Conservation (phyloP, 371 early-diverging fungal genomes). For the Catenaria anguillulae region DNA sequence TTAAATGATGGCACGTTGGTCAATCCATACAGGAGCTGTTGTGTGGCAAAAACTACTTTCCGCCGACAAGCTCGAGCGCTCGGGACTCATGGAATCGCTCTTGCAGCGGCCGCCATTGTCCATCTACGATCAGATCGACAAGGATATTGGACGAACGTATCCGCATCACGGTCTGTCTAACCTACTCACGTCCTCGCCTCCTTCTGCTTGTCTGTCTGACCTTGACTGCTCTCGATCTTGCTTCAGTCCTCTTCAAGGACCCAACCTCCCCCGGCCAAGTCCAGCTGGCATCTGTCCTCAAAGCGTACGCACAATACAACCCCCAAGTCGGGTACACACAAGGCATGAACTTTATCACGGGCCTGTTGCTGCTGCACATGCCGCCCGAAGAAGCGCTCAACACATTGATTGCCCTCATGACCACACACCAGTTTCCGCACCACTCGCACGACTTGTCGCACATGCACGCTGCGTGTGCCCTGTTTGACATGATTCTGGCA, state of each 20-base stretch:
- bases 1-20: too few relatives aligned
- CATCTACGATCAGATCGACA: conserved; percentile 70
- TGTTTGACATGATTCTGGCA: not conserved
- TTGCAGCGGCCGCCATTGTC: conserved; percentile 20
- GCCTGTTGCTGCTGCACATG: conserved; percentile 79
- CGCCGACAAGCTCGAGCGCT: conserved; percentile 26
- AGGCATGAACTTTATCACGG: conserved; percentile 88
- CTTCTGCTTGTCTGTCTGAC: too few relatives aligned
- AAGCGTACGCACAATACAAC: conserved; percentile 81
- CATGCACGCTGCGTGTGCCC: not conserved
- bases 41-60: conserved; percentile 57
- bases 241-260: too few relatives aligned
- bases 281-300: conserved; percentile 52
- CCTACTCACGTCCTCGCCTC: not conserved
- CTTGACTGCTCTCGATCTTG: too few relatives aligned
- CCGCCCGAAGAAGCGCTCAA: conserved; percentile 28
- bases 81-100: conserved; percentile 23
- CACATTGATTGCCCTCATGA: conserved; percentile 1
- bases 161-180: conserved; percentile 47
- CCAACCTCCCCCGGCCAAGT: conserved; percentile 35
- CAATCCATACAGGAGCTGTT: not conserved
- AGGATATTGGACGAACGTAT: conserved; percentile 76
- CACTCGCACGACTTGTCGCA: not conserved
- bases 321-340: conserved; percentile 86
- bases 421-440: not conserved